phyloP scores from a whole-genome alignment of 2,329 filamentous ascomycete genomes.

The Fusarium sublunatum region DNA sequence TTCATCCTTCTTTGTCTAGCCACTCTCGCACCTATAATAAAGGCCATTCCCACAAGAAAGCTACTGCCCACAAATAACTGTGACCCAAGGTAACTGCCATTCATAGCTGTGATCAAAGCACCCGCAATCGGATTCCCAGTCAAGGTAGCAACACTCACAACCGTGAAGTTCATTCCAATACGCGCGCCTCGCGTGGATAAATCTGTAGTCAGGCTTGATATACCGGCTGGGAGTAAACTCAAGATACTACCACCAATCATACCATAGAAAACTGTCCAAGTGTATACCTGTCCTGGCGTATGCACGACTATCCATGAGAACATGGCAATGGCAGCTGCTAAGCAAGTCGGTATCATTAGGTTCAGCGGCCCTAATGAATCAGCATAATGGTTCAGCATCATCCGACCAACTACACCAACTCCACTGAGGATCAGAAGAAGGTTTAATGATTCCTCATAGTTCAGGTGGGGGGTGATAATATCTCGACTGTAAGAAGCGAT shows the following conservation, averaged over 20 bases:
- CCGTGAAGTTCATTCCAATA: not conserved
- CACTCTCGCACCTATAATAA: no score
- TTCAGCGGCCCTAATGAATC: not conserved
- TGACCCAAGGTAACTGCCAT: not conserved
- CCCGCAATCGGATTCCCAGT: not conserved
- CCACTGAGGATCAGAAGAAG: not conserved
- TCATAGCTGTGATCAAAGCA: not conserved
- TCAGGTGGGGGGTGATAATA: not conserved
- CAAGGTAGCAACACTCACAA: not conserved
- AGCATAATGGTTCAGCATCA: not conserved
- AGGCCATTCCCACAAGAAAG: no score
- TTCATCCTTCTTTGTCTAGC: no score
- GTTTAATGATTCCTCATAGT: not conserved
- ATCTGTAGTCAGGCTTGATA: not conserved
- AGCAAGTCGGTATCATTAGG: not conserved
- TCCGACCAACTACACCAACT: not conserved
- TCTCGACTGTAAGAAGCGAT: conserved; percentile 7
- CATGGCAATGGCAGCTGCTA: not conserved
- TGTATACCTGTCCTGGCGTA: not conserved
- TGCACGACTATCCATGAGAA: not conserved
- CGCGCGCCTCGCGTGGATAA: not conserved
- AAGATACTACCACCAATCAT: not conserved
- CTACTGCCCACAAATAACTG: not conserved
- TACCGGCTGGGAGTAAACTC: not conserved
- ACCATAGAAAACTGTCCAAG: not conserved